Conservation (phyloP, 257 asterid genomes). For the Jacaranda copaia region DNA sequence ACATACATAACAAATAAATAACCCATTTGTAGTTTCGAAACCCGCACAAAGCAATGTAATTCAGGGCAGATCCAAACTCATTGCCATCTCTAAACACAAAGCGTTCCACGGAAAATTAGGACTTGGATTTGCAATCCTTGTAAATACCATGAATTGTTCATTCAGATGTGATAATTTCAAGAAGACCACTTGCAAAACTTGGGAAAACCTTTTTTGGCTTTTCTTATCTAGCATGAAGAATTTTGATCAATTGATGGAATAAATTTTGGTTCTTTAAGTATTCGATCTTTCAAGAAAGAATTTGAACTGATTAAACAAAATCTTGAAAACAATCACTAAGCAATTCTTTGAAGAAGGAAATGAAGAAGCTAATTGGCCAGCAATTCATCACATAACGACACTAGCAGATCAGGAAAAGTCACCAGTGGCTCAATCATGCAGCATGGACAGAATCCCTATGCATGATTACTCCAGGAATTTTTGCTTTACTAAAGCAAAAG, state of each 20-base stretch:
- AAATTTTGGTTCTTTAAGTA: background rate
- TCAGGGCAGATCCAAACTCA: too few relatives aligned
- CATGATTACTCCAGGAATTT: slow-evolving; percentile 2
- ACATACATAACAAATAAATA: too few relatives aligned
- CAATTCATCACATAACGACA: background rate
- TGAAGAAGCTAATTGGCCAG: background rate
- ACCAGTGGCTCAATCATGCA: slow-evolving; percentile 2
- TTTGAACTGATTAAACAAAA: background rate
- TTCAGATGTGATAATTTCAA: slow-evolving; percentile 16
- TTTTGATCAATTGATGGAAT: background rate
- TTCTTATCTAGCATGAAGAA: background rate
- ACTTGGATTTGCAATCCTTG: background rate
- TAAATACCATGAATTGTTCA: background rate
- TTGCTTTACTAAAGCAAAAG: background rate
- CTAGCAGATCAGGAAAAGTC: background rate
- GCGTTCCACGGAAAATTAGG: background rate
- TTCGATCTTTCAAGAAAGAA: background rate
- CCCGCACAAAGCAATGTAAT: too few relatives aligned
- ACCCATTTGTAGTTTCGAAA: too few relatives aligned
- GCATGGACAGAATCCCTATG: background rate
- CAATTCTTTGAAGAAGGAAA: background rate
- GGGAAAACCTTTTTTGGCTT: background rate
- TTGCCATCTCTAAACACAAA: background rate
- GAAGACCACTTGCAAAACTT: slow-evolving; percentile 1
- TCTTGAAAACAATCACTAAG: background rate